Evolutionary conservation across 1,284 basidiomycete genomes (phyloP).

Genomic region (Clitocybe nebularis): DNA sequence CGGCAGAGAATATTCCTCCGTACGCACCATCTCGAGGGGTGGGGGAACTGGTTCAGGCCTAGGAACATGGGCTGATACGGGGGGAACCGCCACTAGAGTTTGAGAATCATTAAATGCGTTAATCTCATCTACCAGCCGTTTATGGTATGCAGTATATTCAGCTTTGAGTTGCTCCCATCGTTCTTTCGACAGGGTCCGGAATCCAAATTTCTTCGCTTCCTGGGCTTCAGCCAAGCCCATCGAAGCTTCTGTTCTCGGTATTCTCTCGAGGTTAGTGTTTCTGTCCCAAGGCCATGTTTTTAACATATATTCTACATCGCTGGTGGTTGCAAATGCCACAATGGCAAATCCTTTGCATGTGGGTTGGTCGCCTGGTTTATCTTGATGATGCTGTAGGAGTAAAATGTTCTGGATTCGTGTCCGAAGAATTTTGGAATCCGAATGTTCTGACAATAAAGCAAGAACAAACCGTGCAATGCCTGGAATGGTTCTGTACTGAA

Average conservation of each 20-base stretch:
- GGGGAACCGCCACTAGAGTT: constrained; percentile 1
- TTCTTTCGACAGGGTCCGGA: constrained; percentile 52
- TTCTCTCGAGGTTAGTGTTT: constrained; percentile 11
- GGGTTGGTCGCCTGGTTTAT: constrained; percentile 45
- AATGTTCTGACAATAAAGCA: constrained; percentile 30
- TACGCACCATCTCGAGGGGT: constrained; percentile 23
- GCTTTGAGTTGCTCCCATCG: constrained; percentile 59
- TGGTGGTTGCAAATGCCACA: constrained; percentile 42
- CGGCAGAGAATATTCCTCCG: no score
- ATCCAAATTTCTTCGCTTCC: constrained; percentile 53
- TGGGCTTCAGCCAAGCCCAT: constrained; percentile 11
- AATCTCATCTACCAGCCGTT: constrained; percentile 44
- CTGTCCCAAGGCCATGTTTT: constrained; percentile 58
- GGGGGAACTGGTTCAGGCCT: not conserved
- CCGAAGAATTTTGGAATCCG: constrained; percentile 12
- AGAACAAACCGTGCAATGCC: constrained; percentile 44
- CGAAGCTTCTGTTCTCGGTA: not conserved
- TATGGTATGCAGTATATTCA: constrained; percentile 61
- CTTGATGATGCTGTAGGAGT: constrained; percentile 59
- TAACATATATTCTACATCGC: constrained; percentile 40
- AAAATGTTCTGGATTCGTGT: constrained; percentile 46
- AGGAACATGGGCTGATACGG: not conserved
- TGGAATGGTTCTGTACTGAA: constrained; percentile 41
- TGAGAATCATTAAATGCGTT: constrained; percentile 27
- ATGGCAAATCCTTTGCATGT: constrained; percentile 73